phyloP scores from a whole-genome alignment of 1,284 basidiomycete species.

The Sanghuangporus weigelae region DNA sequence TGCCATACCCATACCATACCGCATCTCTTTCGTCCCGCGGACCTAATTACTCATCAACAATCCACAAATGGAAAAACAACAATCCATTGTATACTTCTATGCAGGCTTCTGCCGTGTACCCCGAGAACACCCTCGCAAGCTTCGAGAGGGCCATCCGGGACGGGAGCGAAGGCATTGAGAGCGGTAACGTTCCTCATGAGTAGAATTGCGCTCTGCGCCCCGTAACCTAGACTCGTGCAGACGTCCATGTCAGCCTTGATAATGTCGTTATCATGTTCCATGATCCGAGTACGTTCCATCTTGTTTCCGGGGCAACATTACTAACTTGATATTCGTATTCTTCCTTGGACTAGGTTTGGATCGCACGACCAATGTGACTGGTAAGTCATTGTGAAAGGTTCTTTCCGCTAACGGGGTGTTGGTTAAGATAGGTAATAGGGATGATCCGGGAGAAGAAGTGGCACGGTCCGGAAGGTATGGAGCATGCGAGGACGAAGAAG shows the following conservation, averaged over 20 bases:
- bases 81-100: background rate
- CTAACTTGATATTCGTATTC: conserved; percentile 8
- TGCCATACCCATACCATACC: background rate
- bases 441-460: conserved; percentile 65
- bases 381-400: conserved; percentile 29
- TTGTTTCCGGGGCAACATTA: background rate
- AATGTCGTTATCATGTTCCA: conserved; percentile 94
- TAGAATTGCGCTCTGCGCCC: conserved; percentile 10
- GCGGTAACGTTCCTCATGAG: conserved; percentile 53
- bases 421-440: conserved; percentile 35
- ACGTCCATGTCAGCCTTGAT: conserved; percentile 94
- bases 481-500: conserved; percentile 79
- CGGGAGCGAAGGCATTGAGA: conserved; percentile 94
- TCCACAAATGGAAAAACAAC: background rate
- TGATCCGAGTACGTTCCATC: conserved; percentile 64
- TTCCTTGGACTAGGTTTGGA: conserved; percentile 43
- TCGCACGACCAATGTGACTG: conserved; percentile 65
- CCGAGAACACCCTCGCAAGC: conserved; percentile 90
- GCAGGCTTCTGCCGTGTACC: conserved; percentile 81
- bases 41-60: no score
- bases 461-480: conserved; percentile 72
- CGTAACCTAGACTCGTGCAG: conserved; percentile 44
- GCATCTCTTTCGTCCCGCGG: background rate
- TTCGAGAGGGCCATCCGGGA: conserved; percentile 91
- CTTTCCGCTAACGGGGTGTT: conserved; percentile 21